Evolutionary conservation across 768 basidiomycete genomes (phyloP).

Genomic region (Hortiboletus campestris): DNA sequence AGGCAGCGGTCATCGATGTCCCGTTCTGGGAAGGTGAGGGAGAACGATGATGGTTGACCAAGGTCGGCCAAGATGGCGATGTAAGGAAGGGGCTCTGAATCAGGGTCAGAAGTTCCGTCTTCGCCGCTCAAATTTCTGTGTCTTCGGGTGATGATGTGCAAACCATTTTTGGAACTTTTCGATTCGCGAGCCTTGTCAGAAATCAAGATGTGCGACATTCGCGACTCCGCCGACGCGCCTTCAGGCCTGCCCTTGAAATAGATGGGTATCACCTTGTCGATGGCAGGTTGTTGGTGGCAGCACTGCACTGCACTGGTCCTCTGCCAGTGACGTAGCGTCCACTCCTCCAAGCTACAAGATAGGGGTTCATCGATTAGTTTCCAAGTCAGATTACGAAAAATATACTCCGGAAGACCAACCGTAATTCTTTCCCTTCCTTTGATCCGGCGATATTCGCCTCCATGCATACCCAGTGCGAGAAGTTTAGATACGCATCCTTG

Average conservation of each 20-base stretch:
- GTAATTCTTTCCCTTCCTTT: neutral
- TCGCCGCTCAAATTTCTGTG: neutral
- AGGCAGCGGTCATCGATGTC: neutral
- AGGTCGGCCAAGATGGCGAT: conserved; percentile 6
- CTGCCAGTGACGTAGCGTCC: no score
- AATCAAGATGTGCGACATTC: conserved; percentile 18
- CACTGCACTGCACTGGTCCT: conserved; percentile 7
- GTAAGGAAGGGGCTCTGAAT: neutral
- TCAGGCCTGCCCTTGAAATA: neutral
- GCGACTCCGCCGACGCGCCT: neutral
- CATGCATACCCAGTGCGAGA: no score
- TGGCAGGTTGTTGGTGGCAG: conserved; percentile 3
- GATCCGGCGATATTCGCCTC: neutral
- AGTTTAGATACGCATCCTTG: no score
- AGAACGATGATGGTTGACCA: neutral
- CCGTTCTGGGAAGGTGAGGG: neutral
- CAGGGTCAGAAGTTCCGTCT: neutral
- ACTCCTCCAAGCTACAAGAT: neutral
- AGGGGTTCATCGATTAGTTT: neutral
- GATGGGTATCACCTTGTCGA: conserved; percentile 15
- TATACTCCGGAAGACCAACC: neutral
- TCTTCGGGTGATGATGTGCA: neutral
- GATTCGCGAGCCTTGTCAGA: conserved; percentile 11
- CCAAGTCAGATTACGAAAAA: neutral
- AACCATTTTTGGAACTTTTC: neutral